Conservation (phyloP, 805 yeast species). For the Yarrowia sp. region DNA sequence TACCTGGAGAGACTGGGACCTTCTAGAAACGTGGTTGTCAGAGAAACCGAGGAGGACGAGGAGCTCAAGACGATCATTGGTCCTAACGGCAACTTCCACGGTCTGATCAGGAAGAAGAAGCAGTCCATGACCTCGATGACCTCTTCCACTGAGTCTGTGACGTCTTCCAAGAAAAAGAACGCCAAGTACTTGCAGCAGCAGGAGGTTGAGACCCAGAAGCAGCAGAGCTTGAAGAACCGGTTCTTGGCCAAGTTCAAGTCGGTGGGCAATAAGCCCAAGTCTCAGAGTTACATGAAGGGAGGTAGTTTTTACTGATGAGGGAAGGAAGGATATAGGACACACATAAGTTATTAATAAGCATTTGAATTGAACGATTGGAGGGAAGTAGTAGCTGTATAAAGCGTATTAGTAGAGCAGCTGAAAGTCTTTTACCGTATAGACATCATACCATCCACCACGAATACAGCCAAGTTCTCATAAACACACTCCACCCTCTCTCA, state of each 20-base stretch:
- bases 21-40: constrained; percentile 21
- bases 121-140: constrained; percentile 2
- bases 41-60: constrained; percentile 24
- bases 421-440: too few species aligned
- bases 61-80: constrained; percentile 35
- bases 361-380: not conserved
- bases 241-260: constrained; percentile 33
- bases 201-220: constrained; percentile 1
- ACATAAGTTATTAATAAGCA: constrained; percentile 28
- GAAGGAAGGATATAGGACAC: not conserved
- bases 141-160: not conserved
- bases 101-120: constrained; percentile 27
- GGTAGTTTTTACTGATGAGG: constrained; percentile 23
- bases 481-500: too few species aligned
- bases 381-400: too few species aligned
- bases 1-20: constrained; percentile 28
- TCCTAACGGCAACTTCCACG: constrained; percentile 34
- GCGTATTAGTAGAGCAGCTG: too few species aligned
- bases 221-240: constrained; percentile 20
- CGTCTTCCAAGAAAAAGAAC: constrained; percentile 13
- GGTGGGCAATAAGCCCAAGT: not conserved
- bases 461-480: too few species aligned
- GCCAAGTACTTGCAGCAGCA: constrained; percentile 23
- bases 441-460: too few species aligned
- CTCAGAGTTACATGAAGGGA: constrained; percentile 18